phyloP scores from a whole-genome alignment of 345 rosid species.

The Eucalyptus regnans region DNA sequence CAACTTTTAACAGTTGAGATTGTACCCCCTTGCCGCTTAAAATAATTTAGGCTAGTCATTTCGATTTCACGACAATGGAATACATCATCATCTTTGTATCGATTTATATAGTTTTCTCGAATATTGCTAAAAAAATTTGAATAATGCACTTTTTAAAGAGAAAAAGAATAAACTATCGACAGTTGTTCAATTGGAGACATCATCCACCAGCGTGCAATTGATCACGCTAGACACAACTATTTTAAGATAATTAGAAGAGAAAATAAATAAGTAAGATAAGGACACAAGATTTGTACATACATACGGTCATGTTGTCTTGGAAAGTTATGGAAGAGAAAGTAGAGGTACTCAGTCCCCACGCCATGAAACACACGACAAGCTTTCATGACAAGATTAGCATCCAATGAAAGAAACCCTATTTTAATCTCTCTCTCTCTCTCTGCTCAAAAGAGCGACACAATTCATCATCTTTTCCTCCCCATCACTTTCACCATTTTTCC shows the following conservation, averaged over 20 bases:
- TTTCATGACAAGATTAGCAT: constrained; percentile 3
- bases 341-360: background rate
- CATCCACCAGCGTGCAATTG: background rate
- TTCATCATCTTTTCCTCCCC: background rate
- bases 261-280: background rate
- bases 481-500: background rate
- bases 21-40: background rate
- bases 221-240: background rate
- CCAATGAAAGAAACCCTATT: background rate
- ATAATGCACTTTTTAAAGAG: background rate
- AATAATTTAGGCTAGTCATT: background rate
- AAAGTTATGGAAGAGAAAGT: background rate
- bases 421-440: background rate
- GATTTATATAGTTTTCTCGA: background rate
- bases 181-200: background rate
- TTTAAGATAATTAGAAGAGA: background rate
- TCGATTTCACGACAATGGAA: background rate
- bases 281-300: background rate
- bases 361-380: background rate
- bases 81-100: background rate
- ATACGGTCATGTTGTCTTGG: background rate
- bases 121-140: background rate
- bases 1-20: background rate
- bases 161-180: background rate
- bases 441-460: background rate